Evolutionary conservation across 192 early-diverging fungal species (phyloP).

Genomic region (Dispira parvispora): DNA sequence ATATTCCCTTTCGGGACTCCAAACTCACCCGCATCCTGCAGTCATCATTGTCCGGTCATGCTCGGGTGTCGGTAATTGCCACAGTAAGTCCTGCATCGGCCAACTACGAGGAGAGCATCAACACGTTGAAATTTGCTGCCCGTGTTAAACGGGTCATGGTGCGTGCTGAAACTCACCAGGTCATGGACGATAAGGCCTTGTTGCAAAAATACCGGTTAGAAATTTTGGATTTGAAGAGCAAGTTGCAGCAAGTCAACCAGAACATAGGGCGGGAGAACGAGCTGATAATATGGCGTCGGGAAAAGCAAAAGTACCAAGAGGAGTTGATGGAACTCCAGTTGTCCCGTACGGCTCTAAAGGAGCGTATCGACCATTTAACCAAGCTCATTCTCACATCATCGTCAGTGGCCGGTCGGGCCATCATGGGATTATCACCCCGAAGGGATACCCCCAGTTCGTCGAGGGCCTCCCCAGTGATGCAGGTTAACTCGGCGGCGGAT

Average conservation of each 20-base stretch:
- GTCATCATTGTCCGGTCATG: slow-evolving; percentile 59
- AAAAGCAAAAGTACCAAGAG: slow-evolving; percentile 26
- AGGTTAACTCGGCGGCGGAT: no score
- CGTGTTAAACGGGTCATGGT: slow-evolving; percentile 60
- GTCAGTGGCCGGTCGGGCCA: slow-evolving; percentile 27
- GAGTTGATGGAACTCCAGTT: slow-evolving; percentile 32
- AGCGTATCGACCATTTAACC: slow-evolving; percentile 74
- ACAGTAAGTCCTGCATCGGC: slow-evolving; percentile 51
- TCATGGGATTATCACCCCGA: slow-evolving; percentile 3
- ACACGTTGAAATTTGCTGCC: slow-evolving; percentile 73
- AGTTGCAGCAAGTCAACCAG: slow-evolving; percentile 42
- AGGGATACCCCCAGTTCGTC: no score
- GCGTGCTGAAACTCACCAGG: slow-evolving; percentile 46
- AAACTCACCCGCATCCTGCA: slow-evolving; percentile 76
- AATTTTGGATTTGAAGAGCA: slow-evolving; percentile 52
- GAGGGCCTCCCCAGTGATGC: no score
- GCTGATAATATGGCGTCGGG: slow-evolving; percentile 3
- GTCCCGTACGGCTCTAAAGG: slow-evolving; percentile 57
- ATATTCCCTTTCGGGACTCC: slow-evolving; percentile 79
- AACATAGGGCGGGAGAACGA: slow-evolving; percentile 31
- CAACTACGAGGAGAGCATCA: slow-evolving; percentile 58
- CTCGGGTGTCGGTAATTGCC: slow-evolving; percentile 62
- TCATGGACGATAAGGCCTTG: slow-evolving; percentile 67
- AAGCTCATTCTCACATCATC: slow-evolving; percentile 59
- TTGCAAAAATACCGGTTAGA: slow-evolving; percentile 68